Conservation (phyloP, 1,139 yeast species). For the Suhomyces atakaporum region DNA sequence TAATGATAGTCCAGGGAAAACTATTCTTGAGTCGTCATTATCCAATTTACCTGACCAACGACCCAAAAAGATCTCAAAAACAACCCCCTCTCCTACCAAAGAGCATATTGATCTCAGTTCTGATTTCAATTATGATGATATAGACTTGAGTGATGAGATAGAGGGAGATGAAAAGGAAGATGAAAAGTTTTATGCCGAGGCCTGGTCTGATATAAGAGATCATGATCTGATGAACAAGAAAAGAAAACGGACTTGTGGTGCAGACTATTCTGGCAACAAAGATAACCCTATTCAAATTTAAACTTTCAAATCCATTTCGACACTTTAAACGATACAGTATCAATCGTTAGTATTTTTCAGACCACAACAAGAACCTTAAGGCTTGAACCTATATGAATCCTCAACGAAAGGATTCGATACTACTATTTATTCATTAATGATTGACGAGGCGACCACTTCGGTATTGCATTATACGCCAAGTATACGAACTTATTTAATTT, state of each 20-base stretch:
- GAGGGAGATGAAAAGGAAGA: conserved; percentile 30
- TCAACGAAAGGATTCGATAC: no score
- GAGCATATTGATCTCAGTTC: conserved; percentile 11
- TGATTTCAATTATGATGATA: conserved; percentile 29
- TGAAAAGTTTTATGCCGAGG: conserved; percentile 22
- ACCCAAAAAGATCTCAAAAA: not conserved
- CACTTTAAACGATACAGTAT: no score
- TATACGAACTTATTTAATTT: not conserved
- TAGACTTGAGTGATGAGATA: conserved; percentile 25
- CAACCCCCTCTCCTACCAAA: not conserved
- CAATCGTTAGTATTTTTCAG: no score
- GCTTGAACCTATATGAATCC: no score
- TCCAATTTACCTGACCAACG: conserved; percentile 20
- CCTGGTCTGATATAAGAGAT: conserved; percentile 20
- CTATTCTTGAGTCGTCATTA: conserved; percentile 22
- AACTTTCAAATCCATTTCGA: no score
- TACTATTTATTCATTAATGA: not conserved
- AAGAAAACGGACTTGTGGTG: conserved; percentile 4
- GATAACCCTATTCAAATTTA: conserved; percentile 5
- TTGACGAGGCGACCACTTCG: not conserved
- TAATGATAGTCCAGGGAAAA: not conserved
- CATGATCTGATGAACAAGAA: conserved; percentile 7
- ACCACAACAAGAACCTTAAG: no score
- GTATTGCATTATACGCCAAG: not conserved
- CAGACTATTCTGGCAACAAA: conserved; percentile 5